A percentile compares a stretch with the other conserved stretches of the same genome.
Conservation (phyloP, 108 stramenopile species). For the Cyclotella choctawhatcheeana region DNA sequence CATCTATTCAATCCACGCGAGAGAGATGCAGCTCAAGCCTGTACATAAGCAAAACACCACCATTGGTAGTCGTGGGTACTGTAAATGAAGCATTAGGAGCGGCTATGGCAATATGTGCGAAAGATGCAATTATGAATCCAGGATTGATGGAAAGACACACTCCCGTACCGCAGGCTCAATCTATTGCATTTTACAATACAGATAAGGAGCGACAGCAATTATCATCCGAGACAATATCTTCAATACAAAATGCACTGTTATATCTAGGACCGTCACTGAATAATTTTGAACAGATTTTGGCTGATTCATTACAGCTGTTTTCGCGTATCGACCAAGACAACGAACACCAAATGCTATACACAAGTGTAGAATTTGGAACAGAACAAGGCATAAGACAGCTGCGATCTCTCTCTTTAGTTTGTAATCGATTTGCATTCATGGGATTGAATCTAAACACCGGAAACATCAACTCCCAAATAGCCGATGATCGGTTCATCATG, state of each 20-base stretch:
- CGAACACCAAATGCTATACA: conserved; percentile 16
- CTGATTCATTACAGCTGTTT: conserved; percentile 14
- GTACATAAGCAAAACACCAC: background rate
- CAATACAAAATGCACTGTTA: conserved; percentile 27
- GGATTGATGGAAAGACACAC: background rate
- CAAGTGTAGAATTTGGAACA: conserved; percentile 11
- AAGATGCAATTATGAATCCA: conserved; percentile 14
- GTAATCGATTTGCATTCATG: conserved; percentile 17
- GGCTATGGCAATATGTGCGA: conserved; percentile 35
- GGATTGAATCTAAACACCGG: conserved; percentile 26
- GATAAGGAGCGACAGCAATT: background rate
- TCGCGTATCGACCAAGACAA: conserved; percentile 12
- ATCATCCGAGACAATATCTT: conserved; percentile 26
- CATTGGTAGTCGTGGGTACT: conserved; percentile 22
- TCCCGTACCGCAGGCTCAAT: conserved; percentile 26
- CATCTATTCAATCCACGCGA: background rate
- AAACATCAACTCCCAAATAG: background rate
- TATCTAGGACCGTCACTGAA: conserved; percentile 15
- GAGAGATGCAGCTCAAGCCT: background rate
- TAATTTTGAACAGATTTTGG: conserved; percentile 25
- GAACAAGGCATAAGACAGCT: background rate
- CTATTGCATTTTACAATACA: conserved; percentile 25
- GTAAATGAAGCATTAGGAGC: conserved; percentile 19
- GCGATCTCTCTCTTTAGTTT: conserved; percentile 14
- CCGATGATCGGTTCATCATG: conserved; percentile 10